Evolutionary conservation across 2,329 filamentous ascomycete genomes (phyloP), one percentile per base, ranked within the genome.

Genomic region (Penicillium sp.): DNA sequence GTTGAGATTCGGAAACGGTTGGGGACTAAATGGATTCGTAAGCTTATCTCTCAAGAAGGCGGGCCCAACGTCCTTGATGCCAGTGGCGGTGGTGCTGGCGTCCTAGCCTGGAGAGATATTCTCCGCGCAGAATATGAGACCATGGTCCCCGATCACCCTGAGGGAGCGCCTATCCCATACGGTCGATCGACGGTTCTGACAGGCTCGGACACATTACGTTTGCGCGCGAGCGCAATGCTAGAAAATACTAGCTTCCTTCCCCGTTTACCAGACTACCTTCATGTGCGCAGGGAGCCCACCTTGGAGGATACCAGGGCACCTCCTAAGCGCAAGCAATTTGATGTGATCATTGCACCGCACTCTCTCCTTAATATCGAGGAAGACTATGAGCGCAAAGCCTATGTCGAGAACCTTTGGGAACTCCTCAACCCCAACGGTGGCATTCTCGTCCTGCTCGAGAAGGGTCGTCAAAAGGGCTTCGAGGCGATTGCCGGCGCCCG

Each of bases 211-310:
- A 73, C 81, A 2, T 74, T 98, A 23, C 82, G 89, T 14, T 76
- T 86, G 46, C 85, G 89, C 26, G 76, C 89, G 20, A 88, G 89
- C 55, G 76, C 74, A 14, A 79, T 97, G 52, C 73, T 98, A 10
- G 79, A 94, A 29, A 85, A 96, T 64, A 97, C 93, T 0, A 94
- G 87, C 0, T 96, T 98, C 63, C 76, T 98, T 6, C 90, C 91
- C 6, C 83, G 90, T 3, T 73, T 97, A n/a, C 93, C 93, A 0
- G 89, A 97, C 61, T 89, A 91, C 54, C 69, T 89, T 22, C 84
- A 83, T 47, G 79, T 80, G 40, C 74, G 77, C 8, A 76, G 80
- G 14, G 73, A 74, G 47, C 77, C 71, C 4, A 74, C 78, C 28
- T 65, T 87, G 4, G 80, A 87, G 46, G 79, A 80, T 16, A 74